Conservation (phyloP, 257 asterid genomes). For the Ilex aquifolium region DNA sequence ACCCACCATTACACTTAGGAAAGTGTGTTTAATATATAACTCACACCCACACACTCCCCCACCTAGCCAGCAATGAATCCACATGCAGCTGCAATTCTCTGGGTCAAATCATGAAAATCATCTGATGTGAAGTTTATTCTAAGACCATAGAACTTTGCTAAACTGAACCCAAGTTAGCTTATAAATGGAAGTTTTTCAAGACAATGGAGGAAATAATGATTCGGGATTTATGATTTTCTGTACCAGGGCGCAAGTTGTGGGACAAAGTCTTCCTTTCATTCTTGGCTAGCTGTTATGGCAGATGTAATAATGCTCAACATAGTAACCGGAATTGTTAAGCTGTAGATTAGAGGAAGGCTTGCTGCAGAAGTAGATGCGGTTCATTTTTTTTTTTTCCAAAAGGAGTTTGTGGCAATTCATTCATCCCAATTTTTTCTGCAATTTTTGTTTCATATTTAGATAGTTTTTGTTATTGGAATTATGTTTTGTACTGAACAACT, state of each 20-base stretch:
- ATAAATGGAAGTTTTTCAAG: not conserved
- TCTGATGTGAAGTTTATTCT: too few relatives aligned
- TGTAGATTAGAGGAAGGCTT: conserved; percentile 38
- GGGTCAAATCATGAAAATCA: too few relatives aligned
- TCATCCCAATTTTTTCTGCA: not conserved
- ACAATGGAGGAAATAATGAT: not conserved
- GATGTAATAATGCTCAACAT: conserved; percentile 14
- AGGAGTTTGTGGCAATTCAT: not conserved
- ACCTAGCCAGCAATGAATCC: too few relatives aligned
- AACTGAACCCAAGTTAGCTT: not conserved
- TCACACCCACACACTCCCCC: not conserved
- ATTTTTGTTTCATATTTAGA: too few relatives aligned
- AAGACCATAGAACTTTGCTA: not conserved
- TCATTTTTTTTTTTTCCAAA: not conserved
- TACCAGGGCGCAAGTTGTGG: conserved; percentile 19
- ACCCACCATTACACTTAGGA: not conserved
- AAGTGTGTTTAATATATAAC: not conserved
- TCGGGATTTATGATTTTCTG: not conserved
- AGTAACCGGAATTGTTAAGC: conserved; percentile 34
- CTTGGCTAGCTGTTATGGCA: conserved; percentile 15
- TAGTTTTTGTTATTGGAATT: not conserved
- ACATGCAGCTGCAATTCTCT: too few relatives aligned
- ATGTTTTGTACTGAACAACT: not conserved
- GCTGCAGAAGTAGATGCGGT: not conserved
- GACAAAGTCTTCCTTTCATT: conserved; percentile 15